These are phyloP conservation scores for Trichoderma simmonsii DNA, from an alignment of 2,329 filamentous ascomycete genomes.

Conservation along the genomic window DNA sequence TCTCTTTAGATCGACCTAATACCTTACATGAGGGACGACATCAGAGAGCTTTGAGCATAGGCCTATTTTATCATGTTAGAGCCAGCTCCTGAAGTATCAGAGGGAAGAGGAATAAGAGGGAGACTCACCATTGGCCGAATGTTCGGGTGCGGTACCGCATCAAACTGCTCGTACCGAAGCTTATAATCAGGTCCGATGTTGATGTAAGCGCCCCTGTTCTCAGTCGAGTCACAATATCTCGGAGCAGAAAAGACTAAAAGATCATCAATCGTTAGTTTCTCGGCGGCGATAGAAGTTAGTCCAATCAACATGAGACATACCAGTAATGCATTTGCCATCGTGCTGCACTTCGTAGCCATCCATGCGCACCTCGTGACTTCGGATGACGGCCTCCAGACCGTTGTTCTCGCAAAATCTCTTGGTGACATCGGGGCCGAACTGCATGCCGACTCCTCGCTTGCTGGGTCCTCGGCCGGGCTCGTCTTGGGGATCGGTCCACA, in stretches of 20 bases:
- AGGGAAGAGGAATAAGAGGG: not conserved
- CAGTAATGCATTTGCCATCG: conserved; percentile 89
- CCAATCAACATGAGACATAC: conserved; percentile 40
- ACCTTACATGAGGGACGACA: conserved; percentile 68
- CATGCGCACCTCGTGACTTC: conserved; percentile 98
- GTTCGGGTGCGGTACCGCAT: conserved; percentile 92
- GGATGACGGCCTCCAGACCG: conserved; percentile 88
- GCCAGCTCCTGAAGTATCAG: not conserved
- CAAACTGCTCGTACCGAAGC: conserved; percentile 88
- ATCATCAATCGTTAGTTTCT: conserved; percentile 19
- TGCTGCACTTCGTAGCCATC: conserved; percentile 99
- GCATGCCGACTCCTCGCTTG: conserved; percentile 93
- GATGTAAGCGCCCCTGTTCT: conserved; percentile 98
- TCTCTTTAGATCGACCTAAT: not conserved
- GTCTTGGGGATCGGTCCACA: conserved; percentile 96
- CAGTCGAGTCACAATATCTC: conserved; percentile 95
- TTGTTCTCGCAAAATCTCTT: conserved; percentile 97
- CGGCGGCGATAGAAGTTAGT: not conserved
- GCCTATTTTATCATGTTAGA: conserved; percentile 48
- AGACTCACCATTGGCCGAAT: conserved; percentile 81
- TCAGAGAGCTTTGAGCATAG: conserved; percentile 79
- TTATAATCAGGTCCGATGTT: conserved; percentile 92
- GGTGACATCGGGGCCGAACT: conserved; percentile 95
- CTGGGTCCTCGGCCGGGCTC: conserved; percentile 84
- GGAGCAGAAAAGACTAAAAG: conserved; percentile 85